Evolutionary conservation across 2,329 filamentous ascomycete species (phyloP), one percentile per base, ranked within the genome.

Genomic region (Neoscytalidium dimidiatum): DNA sequence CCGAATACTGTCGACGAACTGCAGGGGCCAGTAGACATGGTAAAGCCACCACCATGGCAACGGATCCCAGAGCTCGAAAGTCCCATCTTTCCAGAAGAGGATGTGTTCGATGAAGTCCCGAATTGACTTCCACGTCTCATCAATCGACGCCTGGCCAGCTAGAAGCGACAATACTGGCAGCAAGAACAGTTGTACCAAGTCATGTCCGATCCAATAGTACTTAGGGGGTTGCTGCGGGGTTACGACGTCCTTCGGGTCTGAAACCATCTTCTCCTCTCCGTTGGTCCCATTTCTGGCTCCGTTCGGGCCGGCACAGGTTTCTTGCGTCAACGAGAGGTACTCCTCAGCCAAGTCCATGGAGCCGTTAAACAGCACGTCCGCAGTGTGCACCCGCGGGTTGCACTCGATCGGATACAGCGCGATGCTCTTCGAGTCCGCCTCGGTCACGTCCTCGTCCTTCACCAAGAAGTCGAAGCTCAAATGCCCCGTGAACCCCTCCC

Each of bases 381-480:
- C 89, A 0, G 89, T 92, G 69, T 92, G 89, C 0, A 86, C 86
- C 14, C 89, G 80, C 0, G 89, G 89, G 64, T 91, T 92, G 71
- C 89, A 91, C 71, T 91, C 89, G 64, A 92, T 91, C 0, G 88
- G 87, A 68, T 86, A 89, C 1, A 91, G 73, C 29, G 69, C 71
- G 13, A 79, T 70, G 68, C 75, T 69, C 14, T 71, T 63, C 35
- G 72, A 67, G 57, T 71, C 57, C 64, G 75, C 68, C 56, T 72
- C 68, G 68, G 68, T 57, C 51, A 67, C n/a, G 49, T 81, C 69
- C n/a, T 77, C 74, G 49, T 83, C 78, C 53, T 86, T 82, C 2
- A 90, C 84, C 68, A 92, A 78, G 67, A 94, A 89, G 72, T 92
- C 88, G 62, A 94, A 89, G 19, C 85, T 89, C 33, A 93, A 74